A percentile compares a stretch with the other conserved stretches of the same genome.
phyloP scores from a whole-genome alignment of 805 yeast species.

The Pichia gijzeniarum region DNA sequence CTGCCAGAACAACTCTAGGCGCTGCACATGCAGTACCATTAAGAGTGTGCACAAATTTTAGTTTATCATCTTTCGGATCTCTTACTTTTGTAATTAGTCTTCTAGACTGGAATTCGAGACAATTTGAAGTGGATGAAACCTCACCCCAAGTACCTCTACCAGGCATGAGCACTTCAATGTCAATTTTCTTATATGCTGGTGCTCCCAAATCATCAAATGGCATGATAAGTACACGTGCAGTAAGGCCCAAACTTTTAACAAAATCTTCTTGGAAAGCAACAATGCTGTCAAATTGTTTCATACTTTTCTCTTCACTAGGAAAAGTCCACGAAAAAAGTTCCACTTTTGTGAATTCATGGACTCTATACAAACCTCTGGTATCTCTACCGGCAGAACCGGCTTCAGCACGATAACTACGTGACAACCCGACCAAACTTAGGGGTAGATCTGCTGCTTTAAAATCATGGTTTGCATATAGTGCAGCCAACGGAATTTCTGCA shows the following conservation, averaged over 20 bases:
- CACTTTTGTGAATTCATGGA: slow-evolving; percentile 94
- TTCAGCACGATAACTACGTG: slow-evolving; percentile 88
- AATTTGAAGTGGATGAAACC: slow-evolving; percentile 83
- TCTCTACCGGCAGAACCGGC: slow-evolving; percentile 96
- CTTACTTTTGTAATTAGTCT: slow-evolving; percentile 64
- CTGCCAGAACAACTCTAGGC: slow-evolving; percentile 83
- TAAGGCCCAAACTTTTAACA: slow-evolving; percentile 60
- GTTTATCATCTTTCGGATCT: slow-evolving; percentile 24
- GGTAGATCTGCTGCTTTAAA: slow-evolving; percentile 38
- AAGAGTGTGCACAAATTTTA: slow-evolving; percentile 68
- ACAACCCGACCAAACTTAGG: slow-evolving; percentile 63
- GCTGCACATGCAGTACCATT: slow-evolving; percentile 97
- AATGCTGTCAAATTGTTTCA: slow-evolving; percentile 50
- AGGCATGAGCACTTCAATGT: slow-evolving; percentile 98
- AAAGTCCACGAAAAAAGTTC: slow-evolving; percentile 79
- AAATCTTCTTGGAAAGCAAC: slow-evolving; percentile 59
- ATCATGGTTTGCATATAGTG: slow-evolving; percentile 49
- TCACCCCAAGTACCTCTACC: slow-evolving; percentile 93
- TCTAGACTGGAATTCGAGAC: slow-evolving; percentile 86
- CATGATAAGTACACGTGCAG: slow-evolving; percentile 80
- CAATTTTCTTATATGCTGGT: slow-evolving; percentile 87
- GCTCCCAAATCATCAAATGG: slow-evolving; percentile 89
- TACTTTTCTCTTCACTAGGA: slow-evolving; percentile 30
- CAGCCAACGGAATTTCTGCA: slow-evolving; percentile 93
- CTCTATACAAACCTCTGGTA: slow-evolving; percentile 86